phyloP scores from a whole-genome alignment of 306 rosid species.

The Rosa multiflora region DNA sequence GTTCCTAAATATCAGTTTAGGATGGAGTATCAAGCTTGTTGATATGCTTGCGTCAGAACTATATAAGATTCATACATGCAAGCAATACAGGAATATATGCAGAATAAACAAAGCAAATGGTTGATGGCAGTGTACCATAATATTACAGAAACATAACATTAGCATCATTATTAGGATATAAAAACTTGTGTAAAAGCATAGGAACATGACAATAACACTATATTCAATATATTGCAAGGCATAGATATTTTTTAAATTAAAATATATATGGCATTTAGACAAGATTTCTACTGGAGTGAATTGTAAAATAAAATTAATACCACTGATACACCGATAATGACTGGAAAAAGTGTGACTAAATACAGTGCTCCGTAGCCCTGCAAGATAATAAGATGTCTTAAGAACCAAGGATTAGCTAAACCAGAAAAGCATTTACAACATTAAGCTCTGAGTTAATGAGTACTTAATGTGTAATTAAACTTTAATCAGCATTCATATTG shows the following conservation, averaged over 20 bases:
- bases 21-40: not conserved
- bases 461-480: not conserved
- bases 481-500: not conserved
- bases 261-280: slow-evolving; percentile 7
- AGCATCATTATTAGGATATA: slow-evolving; percentile 22
- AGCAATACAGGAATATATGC: not conserved
- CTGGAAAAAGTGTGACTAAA: slow-evolving; percentile 83
- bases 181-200: slow-evolving; percentile 18
- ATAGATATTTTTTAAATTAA: slow-evolving; percentile 26
- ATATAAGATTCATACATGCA: slow-evolving; percentile 21
- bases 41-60: slow-evolving; percentile 44
- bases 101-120: not conserved
- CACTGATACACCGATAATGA: slow-evolving; percentile 89
- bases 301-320: slow-evolving; percentile 82
- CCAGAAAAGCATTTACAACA: not conserved
- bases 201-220: not conserved
- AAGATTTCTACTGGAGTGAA: slow-evolving; percentile 70
- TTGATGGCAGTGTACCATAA: slow-evolving; percentile 18
- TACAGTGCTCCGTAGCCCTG: slow-evolving; percentile 98
- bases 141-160: not conserved
- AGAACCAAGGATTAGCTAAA: slow-evolving; percentile 22
- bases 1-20: not conserved
- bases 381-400: slow-evolving; percentile 36
- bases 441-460: not conserved
- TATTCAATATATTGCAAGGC: slow-evolving; percentile 17